Evolutionary conservation across 345 rosid genomes (phyloP).

Genomic region (Aquilaria sinensis): DNA sequence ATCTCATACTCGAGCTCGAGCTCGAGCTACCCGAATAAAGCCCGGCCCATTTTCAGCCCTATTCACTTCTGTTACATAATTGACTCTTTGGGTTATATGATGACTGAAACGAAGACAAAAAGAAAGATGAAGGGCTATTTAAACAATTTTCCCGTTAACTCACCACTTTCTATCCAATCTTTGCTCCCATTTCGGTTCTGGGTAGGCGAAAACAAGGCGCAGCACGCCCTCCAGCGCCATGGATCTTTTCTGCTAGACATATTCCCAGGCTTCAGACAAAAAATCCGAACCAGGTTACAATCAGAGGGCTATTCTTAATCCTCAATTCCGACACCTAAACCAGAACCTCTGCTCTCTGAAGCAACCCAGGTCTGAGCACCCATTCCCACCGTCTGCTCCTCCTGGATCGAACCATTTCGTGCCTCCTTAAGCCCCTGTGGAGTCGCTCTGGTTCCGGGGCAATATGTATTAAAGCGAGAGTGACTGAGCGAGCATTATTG

Average conservation of each 20-base stretch:
- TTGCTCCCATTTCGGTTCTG: too few relatives aligned
- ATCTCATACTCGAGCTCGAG: too few relatives aligned
- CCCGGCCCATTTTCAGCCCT: too few relatives aligned
- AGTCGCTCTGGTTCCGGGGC: conserved; percentile 48
- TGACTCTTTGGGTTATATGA: too few relatives aligned
- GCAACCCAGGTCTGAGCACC: conserved; percentile 20
- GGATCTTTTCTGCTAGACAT: conserved; percentile 52
- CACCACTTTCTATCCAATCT: too few relatives aligned
- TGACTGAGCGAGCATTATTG: conserved; percentile 21
- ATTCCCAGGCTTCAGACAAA: conserved; percentile 40
- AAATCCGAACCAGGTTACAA: conserved; percentile 21
- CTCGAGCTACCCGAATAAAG: too few relatives aligned
- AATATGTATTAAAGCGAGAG: conserved; percentile 72
- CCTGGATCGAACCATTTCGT: not conserved
- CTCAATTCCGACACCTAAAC: not conserved
- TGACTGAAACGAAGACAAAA: too few relatives aligned
- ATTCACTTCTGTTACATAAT: too few relatives aligned
- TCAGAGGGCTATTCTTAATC: not conserved
- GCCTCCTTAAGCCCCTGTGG: conserved; percentile 5
- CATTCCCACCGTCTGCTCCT: not conserved
- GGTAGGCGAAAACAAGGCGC: too few relatives aligned
- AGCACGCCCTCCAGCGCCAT: conserved; percentile 5
- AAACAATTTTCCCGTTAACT: too few relatives aligned
- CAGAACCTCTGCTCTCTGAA: conserved; percentile 12
- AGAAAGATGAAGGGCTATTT: too few relatives aligned